Evolutionary conservation across 169 alveolate genomes (phyloP), one percentile per base, ranked within the genome.

Genomic region (Babesia bigemina): DNA sequence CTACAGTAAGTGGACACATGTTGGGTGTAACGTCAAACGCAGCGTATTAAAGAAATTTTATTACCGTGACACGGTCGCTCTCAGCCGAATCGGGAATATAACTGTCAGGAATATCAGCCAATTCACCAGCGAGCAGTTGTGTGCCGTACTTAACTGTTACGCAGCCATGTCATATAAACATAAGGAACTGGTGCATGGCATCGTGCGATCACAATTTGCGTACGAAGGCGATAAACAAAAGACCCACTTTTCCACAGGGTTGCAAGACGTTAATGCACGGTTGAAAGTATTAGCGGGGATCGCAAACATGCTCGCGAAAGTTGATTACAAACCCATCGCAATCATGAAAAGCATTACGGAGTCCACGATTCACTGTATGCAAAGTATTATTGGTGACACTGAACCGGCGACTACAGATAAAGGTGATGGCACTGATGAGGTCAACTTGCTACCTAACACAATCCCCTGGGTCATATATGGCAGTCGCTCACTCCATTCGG

Each of bases 111-210:
- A 60, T 26, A 33, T 69, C 28, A 29, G 19, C 7, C 3, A 19
- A 29, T 47, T 61, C 58, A 72, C 49, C 16, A 8, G 39, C 28
- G 52, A 28, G 22, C 61, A 83, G 83, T 12, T 49, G 36, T 10
- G 42, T 21, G n/a, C 19, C 14, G 33, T 39, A 2, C 53, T 83
- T 17, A 83, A 83, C 44, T 49, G 36, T 39, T 75, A 36, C 39
- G 48, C 90, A 26, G n/a, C 71, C 21, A n/a, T 83, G 22, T 74
- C 81, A 14, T 83, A 83, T 44, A 83, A 83, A 26, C 90, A 83
- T 52, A 83, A 83, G 70, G 69, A 63, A 17, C 57, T 83, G 60
- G 36, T 83, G 14, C 67, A 21, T 47, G 75, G 53, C n/a, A 36
- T 48, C 17, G 33, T 59, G 53, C 28, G 56, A 17, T 36, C 70